Percentiles rank a stretch among this genome's conserved stretches.
Conservation (phyloP, 805 yeast genomes). For the Myxozyma geophila region DNA sequence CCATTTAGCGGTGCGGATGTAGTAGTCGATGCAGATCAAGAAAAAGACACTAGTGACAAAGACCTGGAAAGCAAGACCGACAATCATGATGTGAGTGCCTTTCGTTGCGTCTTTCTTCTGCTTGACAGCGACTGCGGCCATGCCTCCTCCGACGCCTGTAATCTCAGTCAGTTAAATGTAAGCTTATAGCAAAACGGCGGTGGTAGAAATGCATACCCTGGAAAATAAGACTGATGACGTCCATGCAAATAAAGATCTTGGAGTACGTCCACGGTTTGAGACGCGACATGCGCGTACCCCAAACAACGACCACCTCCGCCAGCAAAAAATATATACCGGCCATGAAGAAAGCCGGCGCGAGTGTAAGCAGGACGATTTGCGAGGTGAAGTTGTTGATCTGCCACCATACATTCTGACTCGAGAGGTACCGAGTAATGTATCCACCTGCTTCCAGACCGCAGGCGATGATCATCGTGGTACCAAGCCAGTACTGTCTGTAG, state of each 20-base stretch:
- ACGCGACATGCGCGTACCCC: constrained; percentile 56
- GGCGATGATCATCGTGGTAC: constrained; percentile 60
- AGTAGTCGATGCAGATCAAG: constrained; percentile 10
- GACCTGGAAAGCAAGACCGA: constrained; percentile 79
- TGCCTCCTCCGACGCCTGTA: constrained; percentile 63
- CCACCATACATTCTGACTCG: constrained; percentile 42
- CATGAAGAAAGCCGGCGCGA: constrained; percentile 84
- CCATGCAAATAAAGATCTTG: constrained; percentile 67
- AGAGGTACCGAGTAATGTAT: constrained; percentile 62
- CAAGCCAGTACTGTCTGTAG: constrained; percentile 69
- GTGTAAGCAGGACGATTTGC: constrained; percentile 70
- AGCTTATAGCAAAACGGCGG: background rate
- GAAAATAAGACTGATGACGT: constrained; percentile 62
- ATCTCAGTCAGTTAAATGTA: background rate
- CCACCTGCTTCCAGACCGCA: constrained; percentile 62
- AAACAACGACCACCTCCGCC: constrained; percentile 67
- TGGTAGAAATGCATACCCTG: constrained; percentile 48
- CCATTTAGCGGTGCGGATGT: background rate
- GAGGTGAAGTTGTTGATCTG: constrained; percentile 54
- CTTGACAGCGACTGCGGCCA: constrained; percentile 57
- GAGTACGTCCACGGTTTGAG: constrained; percentile 65
- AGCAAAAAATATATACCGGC: constrained; percentile 78
- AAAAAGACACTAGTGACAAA: constrained; percentile 67
- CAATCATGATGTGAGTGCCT: constrained; percentile 76
- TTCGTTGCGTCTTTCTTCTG: constrained; percentile 42